Evolutionary conservation across 2,329 filamentous ascomycete genomes (phyloP), one percentile per base, ranked within the genome.

Genomic region (Amylocarpus encephaloides): DNA sequence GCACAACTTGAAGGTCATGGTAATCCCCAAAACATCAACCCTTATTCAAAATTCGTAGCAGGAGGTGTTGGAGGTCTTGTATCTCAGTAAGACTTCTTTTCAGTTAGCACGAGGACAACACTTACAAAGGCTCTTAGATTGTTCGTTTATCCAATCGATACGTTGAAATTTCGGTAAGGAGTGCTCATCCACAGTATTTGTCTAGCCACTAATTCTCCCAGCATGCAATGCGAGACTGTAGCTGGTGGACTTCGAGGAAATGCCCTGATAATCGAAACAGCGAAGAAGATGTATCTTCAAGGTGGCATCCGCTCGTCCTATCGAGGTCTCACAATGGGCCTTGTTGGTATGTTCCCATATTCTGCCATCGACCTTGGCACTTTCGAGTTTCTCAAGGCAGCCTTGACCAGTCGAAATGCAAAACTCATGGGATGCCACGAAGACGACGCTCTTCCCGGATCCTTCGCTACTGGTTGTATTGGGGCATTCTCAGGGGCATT

Each of bases 281-380:
- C 88, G 2, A 78, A 80, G 66, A 95, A 90, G 67, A 95, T 98
- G 85, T 89, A 84, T 74, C 78, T 76, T 36, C 79, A 83, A 52
- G 86, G 88, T 51, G 88, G 88, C 18, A 59, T 91, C 26, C 74
- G 79, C 30, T 78, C 87, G 6, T 92, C 90, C 56, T 98, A 97
- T 68, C 88, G 92, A 48, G 93, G 93, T 36, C 78, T 98, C 32
- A 91, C 90, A 0, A 93, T 97, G 80, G 93, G 93, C 13, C 77
- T 98, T 3, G 72, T 96, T 45, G 93, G 93, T 66, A 96, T 97
- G 83, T 98, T 98, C 63, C 93, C 93, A 0, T 98, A 97, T 68
- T 92, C 90, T 38, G 93, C 93, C 44, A 94, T 98, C 64, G 93
- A 98, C 66, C 85, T 98, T 63, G 89, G 88, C 57, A 95, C 89